phyloP scores from a whole-genome alignment of 2,329 filamentous ascomycete species.

The Diplodia intermedia region DNA sequence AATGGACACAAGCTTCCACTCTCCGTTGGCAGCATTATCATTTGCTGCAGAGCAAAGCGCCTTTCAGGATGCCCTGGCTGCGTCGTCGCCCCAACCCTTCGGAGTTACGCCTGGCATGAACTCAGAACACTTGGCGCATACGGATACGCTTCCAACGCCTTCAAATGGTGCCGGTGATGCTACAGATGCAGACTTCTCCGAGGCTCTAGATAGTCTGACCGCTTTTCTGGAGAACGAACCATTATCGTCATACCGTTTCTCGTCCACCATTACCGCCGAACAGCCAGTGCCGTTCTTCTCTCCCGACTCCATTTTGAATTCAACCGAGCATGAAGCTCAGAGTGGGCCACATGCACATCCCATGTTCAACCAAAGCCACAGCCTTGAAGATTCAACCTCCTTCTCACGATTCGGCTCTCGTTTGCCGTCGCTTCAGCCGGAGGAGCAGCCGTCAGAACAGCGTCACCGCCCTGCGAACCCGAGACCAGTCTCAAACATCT shows the following conservation, averaged over 20 bases:
- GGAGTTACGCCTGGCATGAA: neutral
- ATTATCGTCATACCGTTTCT: conserved; percentile 49
- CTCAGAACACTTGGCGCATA: neutral
- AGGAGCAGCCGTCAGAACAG: conserved; percentile 40
- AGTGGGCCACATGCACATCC: conserved; percentile 32
- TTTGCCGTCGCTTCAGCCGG: conserved; percentile 50
- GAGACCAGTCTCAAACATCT: conserved; percentile 46
- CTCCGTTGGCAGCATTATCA: conserved; percentile 5
- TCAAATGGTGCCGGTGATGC: conserved; percentile 29
- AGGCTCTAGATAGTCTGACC: conserved; percentile 49
- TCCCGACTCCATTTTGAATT: conserved; percentile 47
- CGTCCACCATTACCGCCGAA: conserved; percentile 49
- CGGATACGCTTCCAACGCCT: neutral
- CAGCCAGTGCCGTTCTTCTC: conserved; percentile 54
- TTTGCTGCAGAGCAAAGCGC: conserved; percentile 21
- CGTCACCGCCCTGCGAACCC: conserved; percentile 28
- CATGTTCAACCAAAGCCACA: conserved; percentile 33
- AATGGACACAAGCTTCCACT: conserved; percentile 17
- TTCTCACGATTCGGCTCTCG: conserved; percentile 50
- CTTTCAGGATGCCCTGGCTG: conserved; percentile 17
- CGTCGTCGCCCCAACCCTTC: neutral
- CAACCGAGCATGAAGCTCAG: conserved; percentile 39
- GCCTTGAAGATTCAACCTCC: conserved; percentile 41
- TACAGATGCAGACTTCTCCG: conserved; percentile 34
- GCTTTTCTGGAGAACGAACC: conserved; percentile 50